A percentile compares a stretch with the other conserved stretches of the same genome.
Evolutionary conservation across 306 rosid genomes (phyloP).

Genomic region (Trichosanthes truncata): DNA sequence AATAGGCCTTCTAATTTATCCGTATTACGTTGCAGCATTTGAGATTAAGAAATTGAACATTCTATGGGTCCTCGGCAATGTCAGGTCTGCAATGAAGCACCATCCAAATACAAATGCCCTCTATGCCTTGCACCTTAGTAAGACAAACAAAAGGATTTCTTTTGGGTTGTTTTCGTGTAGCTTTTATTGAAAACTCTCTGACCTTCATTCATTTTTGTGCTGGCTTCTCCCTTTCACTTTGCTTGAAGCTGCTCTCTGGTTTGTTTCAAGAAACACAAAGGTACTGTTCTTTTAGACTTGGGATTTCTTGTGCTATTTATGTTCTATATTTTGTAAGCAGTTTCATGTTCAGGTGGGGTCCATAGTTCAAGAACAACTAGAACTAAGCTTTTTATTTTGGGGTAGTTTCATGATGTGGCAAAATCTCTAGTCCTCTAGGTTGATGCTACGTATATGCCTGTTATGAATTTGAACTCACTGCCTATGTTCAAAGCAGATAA

Average conservation of each 20-base stretch:
- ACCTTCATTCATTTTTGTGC: not conserved
- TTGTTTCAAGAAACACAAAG: conserved; percentile 89
- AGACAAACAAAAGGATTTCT: not conserved
- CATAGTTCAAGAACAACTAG: not conserved
- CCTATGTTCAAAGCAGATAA: not conserved
- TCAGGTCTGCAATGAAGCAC: conserved; percentile 58
- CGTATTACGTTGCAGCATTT: not conserved
- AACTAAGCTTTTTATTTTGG: not conserved
- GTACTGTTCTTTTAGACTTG: conserved; percentile 17
- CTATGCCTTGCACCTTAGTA: conserved; percentile 66
- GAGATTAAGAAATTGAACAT: not conserved
- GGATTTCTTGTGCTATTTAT: not conserved
- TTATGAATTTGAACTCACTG: not conserved
- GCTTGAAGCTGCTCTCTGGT: conserved; percentile 52
- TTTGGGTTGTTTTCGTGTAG: not conserved
- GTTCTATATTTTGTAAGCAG: not conserved
- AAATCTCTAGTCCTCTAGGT: not conserved
- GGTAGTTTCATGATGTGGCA: not conserved
- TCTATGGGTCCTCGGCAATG: conserved; percentile 39
- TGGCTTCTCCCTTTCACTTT: not conserved
- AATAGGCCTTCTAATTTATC: not conserved
- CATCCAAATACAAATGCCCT: conserved; percentile 79
- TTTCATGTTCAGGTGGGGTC: not conserved
- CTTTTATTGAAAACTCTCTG: conserved; percentile 6
- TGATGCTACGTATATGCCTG: not conserved